These are phyloP conservation scores for Aspergillus sp. DNA, from an alignment of 2,329 filamentous ascomycete genomes.

Conservation along the genomic window DNA sequence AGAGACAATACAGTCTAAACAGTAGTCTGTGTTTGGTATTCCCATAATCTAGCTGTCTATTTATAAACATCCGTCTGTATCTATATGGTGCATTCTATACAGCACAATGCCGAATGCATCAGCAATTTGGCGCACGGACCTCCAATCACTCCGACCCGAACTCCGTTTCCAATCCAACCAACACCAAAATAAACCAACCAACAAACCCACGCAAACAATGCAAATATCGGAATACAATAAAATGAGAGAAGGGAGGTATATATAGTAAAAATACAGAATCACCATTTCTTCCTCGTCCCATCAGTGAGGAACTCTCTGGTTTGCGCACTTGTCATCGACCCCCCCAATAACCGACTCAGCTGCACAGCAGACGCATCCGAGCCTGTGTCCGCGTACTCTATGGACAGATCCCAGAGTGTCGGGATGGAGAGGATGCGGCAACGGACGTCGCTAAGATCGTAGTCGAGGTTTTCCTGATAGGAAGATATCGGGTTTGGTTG, in stretches of 20 bases:
- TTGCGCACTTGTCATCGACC: slow-evolving; percentile 28
- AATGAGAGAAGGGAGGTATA: no score
- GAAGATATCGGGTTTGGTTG: slow-evolving; percentile 17
- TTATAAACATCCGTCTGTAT: no score
- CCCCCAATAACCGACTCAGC: slow-evolving; percentile 30
- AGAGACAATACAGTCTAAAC: no score
- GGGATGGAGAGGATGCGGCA: slow-evolving; percentile 29
- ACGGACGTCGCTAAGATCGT: slow-evolving; percentile 32
- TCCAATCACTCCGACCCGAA: no score
- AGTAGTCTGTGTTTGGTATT: no score
- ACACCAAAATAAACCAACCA: no score
- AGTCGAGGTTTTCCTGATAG: slow-evolving; percentile 34
- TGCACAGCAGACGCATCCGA: slow-evolving; percentile 21
- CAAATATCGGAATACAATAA: background rate
- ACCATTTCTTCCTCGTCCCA: background rate
- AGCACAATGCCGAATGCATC: no score
- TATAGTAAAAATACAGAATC: background rate
- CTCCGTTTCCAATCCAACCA: no score
- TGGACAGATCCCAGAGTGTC: slow-evolving; percentile 35
- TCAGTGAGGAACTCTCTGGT: slow-evolving; percentile 14
- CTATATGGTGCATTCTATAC: no score
- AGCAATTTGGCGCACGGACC: no score
- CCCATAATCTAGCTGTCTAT: no score
- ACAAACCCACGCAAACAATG: background rate
- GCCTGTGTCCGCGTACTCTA: slow-evolving; percentile 37